Conservation (phyloP, 2,329 filamentous ascomycete genomes). For the Neofusicoccum ribis region DNA sequence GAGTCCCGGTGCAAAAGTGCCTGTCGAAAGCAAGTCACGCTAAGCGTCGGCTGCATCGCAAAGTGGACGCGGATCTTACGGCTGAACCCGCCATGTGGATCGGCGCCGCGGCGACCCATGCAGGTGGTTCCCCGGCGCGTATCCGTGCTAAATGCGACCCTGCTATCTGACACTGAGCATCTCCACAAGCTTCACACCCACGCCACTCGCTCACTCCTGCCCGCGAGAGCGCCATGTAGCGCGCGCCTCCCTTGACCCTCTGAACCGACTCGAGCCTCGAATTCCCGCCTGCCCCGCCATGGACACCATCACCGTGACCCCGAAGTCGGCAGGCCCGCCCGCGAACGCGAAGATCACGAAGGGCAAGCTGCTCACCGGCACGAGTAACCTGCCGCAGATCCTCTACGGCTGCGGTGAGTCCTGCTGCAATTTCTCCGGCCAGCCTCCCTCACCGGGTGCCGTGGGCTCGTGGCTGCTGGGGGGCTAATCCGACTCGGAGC, state of each 20-base stretch:
- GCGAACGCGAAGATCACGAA: slow-evolving; percentile 34
- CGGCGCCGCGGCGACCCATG: slow-evolving; percentile 12
- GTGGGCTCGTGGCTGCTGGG: neutral
- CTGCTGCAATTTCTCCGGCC: neutral
- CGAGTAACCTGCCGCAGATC: slow-evolving; percentile 40
- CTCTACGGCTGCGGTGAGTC: slow-evolving; percentile 44
- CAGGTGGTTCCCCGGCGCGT: slow-evolving; percentile 14
- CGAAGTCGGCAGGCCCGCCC: slow-evolving; percentile 36
- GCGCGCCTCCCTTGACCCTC: slow-evolving; percentile 1
- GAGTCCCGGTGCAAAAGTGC: too few species aligned
- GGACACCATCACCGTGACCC: slow-evolving; percentile 40
- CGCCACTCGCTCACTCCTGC: neutral
- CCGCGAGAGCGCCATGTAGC: slow-evolving; percentile 18
- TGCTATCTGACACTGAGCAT: slow-evolving; percentile 12
- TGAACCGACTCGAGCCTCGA: neutral
- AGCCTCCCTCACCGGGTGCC: neutral
- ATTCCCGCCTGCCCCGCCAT: slow-evolving; percentile 3
- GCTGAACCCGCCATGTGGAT: slow-evolving; percentile 15
- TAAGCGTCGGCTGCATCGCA: neutral
- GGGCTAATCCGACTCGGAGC: neutral
- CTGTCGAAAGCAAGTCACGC: too few species aligned
- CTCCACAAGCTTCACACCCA: neutral
- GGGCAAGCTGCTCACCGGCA: slow-evolving; percentile 39
- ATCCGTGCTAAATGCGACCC: slow-evolving; percentile 12
- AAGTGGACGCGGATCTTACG: slow-evolving; percentile 10